These are phyloP conservation scores for Lachancea sp. DNA, from an alignment of 805 yeast species.

Conservation along the genomic window DNA sequence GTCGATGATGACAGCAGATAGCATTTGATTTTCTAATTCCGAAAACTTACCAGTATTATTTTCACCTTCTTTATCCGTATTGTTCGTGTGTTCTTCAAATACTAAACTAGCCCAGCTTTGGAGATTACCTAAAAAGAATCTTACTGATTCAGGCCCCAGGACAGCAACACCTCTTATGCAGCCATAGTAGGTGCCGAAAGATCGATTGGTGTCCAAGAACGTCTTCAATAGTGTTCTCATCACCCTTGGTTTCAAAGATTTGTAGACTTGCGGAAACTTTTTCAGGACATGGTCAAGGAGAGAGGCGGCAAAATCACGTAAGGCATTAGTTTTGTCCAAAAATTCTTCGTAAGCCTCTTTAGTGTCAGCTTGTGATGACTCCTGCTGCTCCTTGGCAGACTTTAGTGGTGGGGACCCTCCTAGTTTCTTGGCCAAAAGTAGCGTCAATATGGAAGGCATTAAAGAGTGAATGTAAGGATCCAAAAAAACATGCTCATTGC, in stretches of 20 bases:
- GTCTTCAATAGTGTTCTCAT: conserved; percentile 90
- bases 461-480: conserved; percentile 95
- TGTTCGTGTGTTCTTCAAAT: conserved; percentile 32
- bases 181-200: conserved; percentile 88
- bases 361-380: neutral
- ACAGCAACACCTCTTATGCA: conserved; percentile 78
- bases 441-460: conserved; percentile 93
- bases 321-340: conserved; percentile 43
- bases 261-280: conserved; percentile 76
- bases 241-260: conserved; percentile 86
- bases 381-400: conserved; percentile 1
- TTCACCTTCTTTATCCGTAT: conserved; percentile 9
- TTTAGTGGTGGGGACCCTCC: conserved; percentile 40
- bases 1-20: conserved; percentile 47
- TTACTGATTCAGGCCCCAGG: conserved; percentile 80
- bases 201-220: conserved; percentile 74
- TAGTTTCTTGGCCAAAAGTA: conserved; percentile 81
- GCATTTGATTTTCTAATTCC: conserved; percentile 42
- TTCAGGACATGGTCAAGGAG: conserved; percentile 71
- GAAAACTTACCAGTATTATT: conserved; percentile 27
- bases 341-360: conserved; percentile 21
- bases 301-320: conserved; percentile 84
- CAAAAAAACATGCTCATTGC: conserved; percentile 76
- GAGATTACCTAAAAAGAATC: conserved; percentile 79
- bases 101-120: conserved; percentile 70